Evolutionary conservation across 129 eudicot genomes (phyloP), one percentile per base, ranked within the genome.

Genomic region (Escallonia rubra): DNA sequence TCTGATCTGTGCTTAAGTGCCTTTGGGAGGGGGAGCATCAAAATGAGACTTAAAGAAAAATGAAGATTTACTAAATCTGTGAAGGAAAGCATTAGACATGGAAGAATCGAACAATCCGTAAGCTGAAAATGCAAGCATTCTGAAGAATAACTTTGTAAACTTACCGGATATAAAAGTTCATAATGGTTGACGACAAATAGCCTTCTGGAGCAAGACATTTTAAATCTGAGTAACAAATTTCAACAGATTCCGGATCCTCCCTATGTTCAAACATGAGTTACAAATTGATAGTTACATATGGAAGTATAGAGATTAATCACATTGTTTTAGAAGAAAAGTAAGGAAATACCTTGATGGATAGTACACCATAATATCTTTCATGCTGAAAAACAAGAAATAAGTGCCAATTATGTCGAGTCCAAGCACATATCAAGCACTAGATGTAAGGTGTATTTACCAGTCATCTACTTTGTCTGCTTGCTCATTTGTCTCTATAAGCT

Each of bases 161-260:
- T 76, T 81, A 88, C 98, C 87, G 72, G 63, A 92, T 86, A 79
- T 86, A 92, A 71, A 86, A 92, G 46, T 92, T 88, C 86, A 92
- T 88, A 53, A 92, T 86, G 38, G 87, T 67, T 57, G 98, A 92
- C 50, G 98, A 81, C 74, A 92, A 50, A 77, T 73, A 92, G 46
- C 83, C 79, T 74, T 85, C 80, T 23, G 95, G 95, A 47, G 81
- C 90, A 76, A 92, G 89, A 65, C 91, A 88, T 63, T 80, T 70
- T 82, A 89, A 67, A 69, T 92, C 96, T 49, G 77, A 63, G 71
- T 71, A 78, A 59, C 56, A 38, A 72, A 92, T 82, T 75, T 92
- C 95, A 68, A 89, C 69, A 34, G 89, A 66, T 51, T 84, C 74
- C 6, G 83, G 91, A 76, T 86, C 95, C 63, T 86, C 83, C 76